These are phyloP conservation scores for Mycotypha africana DNA, from an alignment of 371 early-diverging fungal genomes.

Conservation along the genomic window DNA sequence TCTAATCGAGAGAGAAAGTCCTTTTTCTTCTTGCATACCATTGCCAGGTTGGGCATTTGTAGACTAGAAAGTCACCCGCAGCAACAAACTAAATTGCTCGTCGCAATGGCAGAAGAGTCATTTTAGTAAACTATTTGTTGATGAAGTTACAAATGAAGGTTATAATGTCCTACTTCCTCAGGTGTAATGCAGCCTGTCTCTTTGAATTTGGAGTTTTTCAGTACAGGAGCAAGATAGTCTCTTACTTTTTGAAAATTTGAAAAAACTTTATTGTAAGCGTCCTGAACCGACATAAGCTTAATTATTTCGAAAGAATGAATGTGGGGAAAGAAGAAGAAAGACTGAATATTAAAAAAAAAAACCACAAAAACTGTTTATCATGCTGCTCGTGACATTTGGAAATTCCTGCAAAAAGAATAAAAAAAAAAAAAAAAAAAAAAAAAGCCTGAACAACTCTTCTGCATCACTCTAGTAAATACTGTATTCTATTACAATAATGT, in stretches of 20 bases:
- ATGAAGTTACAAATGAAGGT: neutral
- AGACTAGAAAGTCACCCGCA: conserved; percentile 95
- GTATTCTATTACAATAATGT: too few relatives aligned
- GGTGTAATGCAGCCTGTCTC: conserved; percentile 93
- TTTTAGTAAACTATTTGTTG: too few relatives aligned
- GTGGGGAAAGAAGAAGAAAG: neutral
- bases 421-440: too few relatives aligned
- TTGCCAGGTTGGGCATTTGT: conserved; percentile 98
- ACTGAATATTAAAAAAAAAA: neutral
- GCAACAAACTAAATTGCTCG: conserved; percentile 94
- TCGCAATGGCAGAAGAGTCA: too few relatives aligned
- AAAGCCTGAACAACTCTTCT: too few relatives aligned
- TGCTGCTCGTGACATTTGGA: too few relatives aligned
- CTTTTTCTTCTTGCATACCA: conserved; percentile 54
- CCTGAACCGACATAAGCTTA: conserved; percentile 42
- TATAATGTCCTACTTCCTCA: conserved; percentile 72
- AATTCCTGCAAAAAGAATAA: too few relatives aligned
- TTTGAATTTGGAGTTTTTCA: conserved; percentile 91
- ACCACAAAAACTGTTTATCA: too few relatives aligned
- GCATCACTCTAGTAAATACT: too few relatives aligned
- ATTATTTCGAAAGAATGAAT: neutral
- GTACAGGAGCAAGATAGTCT: conserved; percentile 91
- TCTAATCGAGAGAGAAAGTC: neutral
- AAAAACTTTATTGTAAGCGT: conserved; percentile 43
- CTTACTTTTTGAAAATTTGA: conserved; percentile 44